Percentiles rank a stretch among this genome's conserved stretches.
Conservation (phyloP, 345 rosid genomes). For the Clausena lansium region DNA sequence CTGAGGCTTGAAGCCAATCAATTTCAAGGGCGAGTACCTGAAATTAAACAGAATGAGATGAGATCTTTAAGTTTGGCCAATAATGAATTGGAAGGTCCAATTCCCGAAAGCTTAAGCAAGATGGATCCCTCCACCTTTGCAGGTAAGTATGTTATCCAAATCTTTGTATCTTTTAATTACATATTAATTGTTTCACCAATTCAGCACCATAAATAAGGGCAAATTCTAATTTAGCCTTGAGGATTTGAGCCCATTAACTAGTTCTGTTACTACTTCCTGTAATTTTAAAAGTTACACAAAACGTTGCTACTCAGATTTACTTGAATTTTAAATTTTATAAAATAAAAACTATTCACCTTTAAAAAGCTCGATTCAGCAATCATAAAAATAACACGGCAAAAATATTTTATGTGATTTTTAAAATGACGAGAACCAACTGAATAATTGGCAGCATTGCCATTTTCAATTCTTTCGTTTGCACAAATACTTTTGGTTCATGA, state of each 20-base stretch:
- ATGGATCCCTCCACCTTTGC: slow-evolving; percentile 49
- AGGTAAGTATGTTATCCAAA: slow-evolving; percentile 31
- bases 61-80: slow-evolving; percentile 48
- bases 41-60: slow-evolving; percentile 36
- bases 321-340: no score
- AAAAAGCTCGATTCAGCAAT: no score
- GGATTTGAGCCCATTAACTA: no score
- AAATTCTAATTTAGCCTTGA: no score
- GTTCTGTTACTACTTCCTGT: no score
- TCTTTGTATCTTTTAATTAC: neutral
- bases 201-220: neutral
- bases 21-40: slow-evolving; percentile 55
- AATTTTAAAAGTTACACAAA: no score
- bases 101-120: slow-evolving; percentile 48
- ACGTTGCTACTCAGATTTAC: no score
- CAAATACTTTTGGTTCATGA: neutral
- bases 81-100: slow-evolving; percentile 70
- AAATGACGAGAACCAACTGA: no score
- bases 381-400: no score
- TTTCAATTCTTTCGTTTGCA: neutral
- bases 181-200: neutral
- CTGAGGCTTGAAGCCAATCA: slow-evolving; percentile 65
- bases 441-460: neutral
- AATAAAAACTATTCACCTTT: no score
- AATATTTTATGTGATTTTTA: no score